These are phyloP conservation scores for Oenanthe sinensis DNA, from an alignment of 129 eudicot species.

Conservation along the genomic window DNA sequence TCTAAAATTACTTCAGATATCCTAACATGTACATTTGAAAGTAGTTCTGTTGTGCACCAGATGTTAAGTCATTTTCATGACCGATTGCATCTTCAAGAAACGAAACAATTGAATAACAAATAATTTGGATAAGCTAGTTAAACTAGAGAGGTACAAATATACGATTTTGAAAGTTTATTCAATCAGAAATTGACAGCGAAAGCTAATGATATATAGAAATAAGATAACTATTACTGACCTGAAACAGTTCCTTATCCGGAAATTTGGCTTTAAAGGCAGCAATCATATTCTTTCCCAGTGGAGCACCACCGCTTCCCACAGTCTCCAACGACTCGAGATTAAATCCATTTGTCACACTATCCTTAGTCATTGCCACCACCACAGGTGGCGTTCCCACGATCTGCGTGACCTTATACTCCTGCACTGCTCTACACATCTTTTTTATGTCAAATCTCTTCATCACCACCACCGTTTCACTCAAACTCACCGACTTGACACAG, in stretches of 20 bases:
- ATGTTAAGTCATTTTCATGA: no score
- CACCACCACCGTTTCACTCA: conserved; percentile 17
- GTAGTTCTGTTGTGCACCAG: no score
- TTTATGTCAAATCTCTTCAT: conserved; percentile 21
- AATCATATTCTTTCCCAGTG: conserved; percentile 14
- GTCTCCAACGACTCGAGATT: conserved; percentile 23
- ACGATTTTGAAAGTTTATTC: no score
- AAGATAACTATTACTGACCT: conserved; percentile 1
- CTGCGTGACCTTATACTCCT: conserved; percentile 20
- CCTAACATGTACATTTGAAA: no score
- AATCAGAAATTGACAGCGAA: no score
- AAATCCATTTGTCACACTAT: background rate
- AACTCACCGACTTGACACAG: conserved; percentile 21
- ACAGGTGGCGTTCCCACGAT: conserved; percentile 24
- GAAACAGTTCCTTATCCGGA: conserved; percentile 11
- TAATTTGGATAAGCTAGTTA: no score
- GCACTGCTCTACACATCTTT: conserved; percentile 23
- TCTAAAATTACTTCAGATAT: no score
- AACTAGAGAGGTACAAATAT: no score
- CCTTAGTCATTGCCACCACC: conserved; percentile 27
- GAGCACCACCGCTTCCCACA: conserved; percentile 26
- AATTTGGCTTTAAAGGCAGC: conserved; percentile 10
- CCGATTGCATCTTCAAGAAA: no score
- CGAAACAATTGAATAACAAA: no score
- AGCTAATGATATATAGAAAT: no score